Base-by-base conservation (phyloP, 73 alveolate species). In the Blepharisma japonicum region DNA sequence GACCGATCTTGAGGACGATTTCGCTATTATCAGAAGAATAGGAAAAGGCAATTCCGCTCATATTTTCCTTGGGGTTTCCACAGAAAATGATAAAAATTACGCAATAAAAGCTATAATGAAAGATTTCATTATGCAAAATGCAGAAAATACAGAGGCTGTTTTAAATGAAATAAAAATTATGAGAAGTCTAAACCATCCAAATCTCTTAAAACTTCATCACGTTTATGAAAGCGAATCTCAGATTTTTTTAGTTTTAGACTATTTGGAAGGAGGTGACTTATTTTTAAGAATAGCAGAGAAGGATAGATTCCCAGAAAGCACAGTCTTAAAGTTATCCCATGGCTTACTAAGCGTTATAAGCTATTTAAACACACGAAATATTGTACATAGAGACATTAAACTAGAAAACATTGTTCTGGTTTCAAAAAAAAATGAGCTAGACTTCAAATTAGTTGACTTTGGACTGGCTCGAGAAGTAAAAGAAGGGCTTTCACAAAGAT, bases 361-460 rank as follows among this genome's bases (percentile, higher is more conserved):
- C 47, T 82, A 82, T 21, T 48, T 82, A 42, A 84, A 82, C 49
- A n/a, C 71, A 6, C 14, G 0, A 54, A 78, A 82, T 55, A 23
- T 82, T 3, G 42, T 82, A 14, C 89, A 82, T 78, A 51, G 89
- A 77, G 89, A 82, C 53, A 45, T 82, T 11, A 82, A 82, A 61
- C 89, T 88, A 0, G 89, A 82, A 32, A 82, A 82, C 78, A 56
- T 88, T 21, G 68, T 88, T 7, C 48, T 88, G 67, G 82, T 80
- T 55, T 56, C 48, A 25, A 54, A 20, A 6, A 27, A n/a, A 72
- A 20, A 27, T 27, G 79, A 80, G 6, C 79, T 83, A 6, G 93
- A 88, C 42, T 86, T 88, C 25, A 87, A 87, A 81, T 46, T 88
- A 45, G 91, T 91, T 56, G 95, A 88, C 72, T 66, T 88, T 56